Percentiles rank a stretch among this genome's conserved stretches.
Conservation (phyloP, 1,139 yeast species). For the Spathaspora sp. region DNA sequence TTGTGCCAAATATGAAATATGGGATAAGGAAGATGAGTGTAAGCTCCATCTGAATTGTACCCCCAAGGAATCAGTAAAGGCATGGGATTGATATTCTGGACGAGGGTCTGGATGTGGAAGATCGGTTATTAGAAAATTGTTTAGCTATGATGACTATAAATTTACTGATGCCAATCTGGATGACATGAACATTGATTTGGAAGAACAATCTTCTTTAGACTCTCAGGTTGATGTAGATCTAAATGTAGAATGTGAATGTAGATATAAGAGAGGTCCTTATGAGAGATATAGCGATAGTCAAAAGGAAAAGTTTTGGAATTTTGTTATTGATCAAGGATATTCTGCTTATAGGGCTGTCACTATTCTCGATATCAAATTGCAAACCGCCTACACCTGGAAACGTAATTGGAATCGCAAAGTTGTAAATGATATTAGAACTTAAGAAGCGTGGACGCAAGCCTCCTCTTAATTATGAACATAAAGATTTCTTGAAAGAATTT, state of each 20-base stretch:
- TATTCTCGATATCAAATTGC: not conserved
- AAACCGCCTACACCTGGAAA: constrained; percentile 6
- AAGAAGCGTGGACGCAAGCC: not conserved
- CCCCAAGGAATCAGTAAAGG: too few relatives aligned
- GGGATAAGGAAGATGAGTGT: too few relatives aligned
- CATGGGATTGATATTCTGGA: too few relatives aligned
- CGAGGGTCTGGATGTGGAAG: too few relatives aligned
- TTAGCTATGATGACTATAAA: too few relatives aligned
- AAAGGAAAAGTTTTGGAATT: constrained; percentile 1
- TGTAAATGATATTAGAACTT: not conserved
- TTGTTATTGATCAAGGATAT: constrained; percentile 3
- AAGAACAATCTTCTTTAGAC: too few relatives aligned
- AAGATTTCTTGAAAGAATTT: not conserved
- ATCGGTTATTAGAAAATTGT: too few relatives aligned
- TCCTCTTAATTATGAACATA: not conserved
- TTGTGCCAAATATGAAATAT: too few relatives aligned
- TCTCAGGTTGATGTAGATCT: too few relatives aligned
- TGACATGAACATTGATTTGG: too few relatives aligned
- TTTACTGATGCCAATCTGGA: too few relatives aligned
- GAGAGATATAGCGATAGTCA: not conserved
- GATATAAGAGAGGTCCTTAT: not conserved
- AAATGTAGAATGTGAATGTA: not conserved
- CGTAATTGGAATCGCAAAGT: constrained; percentile 2
- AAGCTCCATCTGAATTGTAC: too few relatives aligned
- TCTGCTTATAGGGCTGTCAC: constrained; percentile 3